Base-by-base conservation (phyloP, 2,329 filamentous ascomycete genomes). In the Nothopassalora personata region DNA sequence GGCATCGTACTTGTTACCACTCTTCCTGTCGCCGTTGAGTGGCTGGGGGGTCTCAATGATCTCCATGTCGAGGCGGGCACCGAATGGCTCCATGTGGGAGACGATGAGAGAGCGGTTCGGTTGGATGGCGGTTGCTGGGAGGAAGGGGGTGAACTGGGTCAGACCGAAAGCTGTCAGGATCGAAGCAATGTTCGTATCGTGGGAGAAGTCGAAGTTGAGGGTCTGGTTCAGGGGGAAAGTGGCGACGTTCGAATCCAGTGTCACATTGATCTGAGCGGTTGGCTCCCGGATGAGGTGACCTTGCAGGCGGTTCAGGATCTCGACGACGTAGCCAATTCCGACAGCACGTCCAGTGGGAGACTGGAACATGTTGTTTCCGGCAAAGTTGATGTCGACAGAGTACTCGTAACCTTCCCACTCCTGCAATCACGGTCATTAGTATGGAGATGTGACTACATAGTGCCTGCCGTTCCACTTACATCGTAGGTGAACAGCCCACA, bases 171-270 rank as follows among this genome's bases (percentile, higher is more conserved):
- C 88, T 0, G 87, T 85, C 4, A 91, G 76, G 63, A 91, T 82
- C 28, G 82, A 81, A 66, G 69, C 62, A 58, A 72, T 71, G 63
- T 72, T 70, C 33, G 86, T 87, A 73, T 92, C 89, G 72, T 92
- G 89, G 15, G 83, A 86, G 71, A 91, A 91, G 76, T 91, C 89
- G 53, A 91, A 82, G 72, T 91, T 90, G 15, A 92, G 77, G 23
- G 78, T 81, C 70, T 92, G 89, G 69, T 90, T 83, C 4, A 89
- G 74, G 0, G 89, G 89, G 71, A 92, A 92, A 0, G 88, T 91
- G 36, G 77, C 77, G 0, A 80, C 80, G 72, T 81, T 89, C 68
- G 80, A 83, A 75, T 89, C 86, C 31, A 90, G 80, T 0, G 87
- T 90, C n/a, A 82, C 78, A 70, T 90, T 90, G 75, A 79, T 72